phyloP scores from a whole-genome alignment of 2,329 filamentous ascomycete genomes.

The Macrophomina phaseolina region DNA sequence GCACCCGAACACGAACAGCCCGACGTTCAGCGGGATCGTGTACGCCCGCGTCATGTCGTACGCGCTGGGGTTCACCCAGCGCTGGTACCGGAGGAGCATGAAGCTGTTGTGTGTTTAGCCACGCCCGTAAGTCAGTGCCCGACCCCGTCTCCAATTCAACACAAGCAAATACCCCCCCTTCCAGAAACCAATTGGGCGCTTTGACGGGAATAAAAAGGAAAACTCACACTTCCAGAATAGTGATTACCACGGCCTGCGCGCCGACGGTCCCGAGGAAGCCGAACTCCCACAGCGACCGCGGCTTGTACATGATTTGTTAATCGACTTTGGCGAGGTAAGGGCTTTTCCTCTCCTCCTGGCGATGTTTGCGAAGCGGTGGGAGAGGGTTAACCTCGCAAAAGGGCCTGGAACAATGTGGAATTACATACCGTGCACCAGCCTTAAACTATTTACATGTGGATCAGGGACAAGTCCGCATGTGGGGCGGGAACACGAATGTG shows the following conservation, averaged over 20 bases:
- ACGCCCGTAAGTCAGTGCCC: neutral
- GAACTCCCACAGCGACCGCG: constrained; percentile 9
- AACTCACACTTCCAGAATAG: constrained; percentile 7
- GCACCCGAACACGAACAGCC: constrained; percentile 29
- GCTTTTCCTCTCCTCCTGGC: too few species aligned
- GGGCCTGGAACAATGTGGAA: too few species aligned
- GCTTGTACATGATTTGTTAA: constrained; percentile 6
- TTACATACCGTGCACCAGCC: too few species aligned
- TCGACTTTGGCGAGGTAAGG: too few species aligned
- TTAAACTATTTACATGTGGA: too few species aligned
- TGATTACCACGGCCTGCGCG: constrained; percentile 3
- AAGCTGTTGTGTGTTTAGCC: neutral
- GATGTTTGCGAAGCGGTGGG: too few species aligned
- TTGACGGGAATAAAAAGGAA: neutral
- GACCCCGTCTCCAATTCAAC: too few species aligned
- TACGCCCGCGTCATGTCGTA: neutral
- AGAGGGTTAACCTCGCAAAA: too few species aligned
- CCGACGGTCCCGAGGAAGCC: constrained; percentile 12
- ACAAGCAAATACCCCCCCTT: too few species aligned
- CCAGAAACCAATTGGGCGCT: neutral
- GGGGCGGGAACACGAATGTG: too few species aligned
- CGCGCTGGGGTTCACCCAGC: neutral
- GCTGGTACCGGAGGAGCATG: constrained; percentile 7
- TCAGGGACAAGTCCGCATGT: too few species aligned
- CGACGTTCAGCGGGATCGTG: neutral